Evolutionary conservation across 31 red algal species (phyloP), one percentile per base, ranked within the genome.

Genomic region (Asparagopsis taxiformis): DNA sequence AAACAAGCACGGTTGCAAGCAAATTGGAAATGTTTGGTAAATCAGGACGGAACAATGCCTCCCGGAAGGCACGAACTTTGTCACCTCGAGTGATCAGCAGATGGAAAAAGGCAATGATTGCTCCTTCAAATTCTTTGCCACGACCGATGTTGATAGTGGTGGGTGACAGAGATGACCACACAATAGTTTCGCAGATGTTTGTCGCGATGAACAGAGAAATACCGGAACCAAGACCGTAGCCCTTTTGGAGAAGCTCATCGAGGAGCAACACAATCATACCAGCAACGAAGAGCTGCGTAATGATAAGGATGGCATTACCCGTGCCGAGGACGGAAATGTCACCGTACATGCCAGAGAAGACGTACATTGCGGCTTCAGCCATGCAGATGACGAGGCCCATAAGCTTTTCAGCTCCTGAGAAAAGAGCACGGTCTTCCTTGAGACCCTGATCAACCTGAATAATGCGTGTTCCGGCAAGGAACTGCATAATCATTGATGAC

Each of bases 131-230:
- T 77, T 99, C 96, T 37, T 87, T 80, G 17, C 96, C 96, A 29
- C 90, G 80, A 63, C 96, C 96, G 33, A 94, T 88, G 69, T 99
- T 99, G 39, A 99, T 85, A 3, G 96, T 99, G 20, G 80, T 91
- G 3, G 96, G 96, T 22, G 91, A 94, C 22, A 99, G 65, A 46
- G 96, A 88, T 19, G 82, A 85, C 96, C 96, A 99, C 4, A 99
- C 88, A 65, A 99, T 92, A 17, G 90, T 94, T 65, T 99, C 96
- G 31, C 90, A 94, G 32, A 99, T 94, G 54, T 99, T 99, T 15
- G 96, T 99, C 2, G 96, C 96, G 72, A 99, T 99, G 62, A 99
- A 99, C 36, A 99, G 80, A 39, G 90, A 94, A 62, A 99, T 99
- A 39, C 91, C 96, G 68, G 87, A 92, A 26, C 96, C 96, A 55